Percentiles rank a stretch among this genome's conserved stretches.
phyloP scores from a whole-genome alignment of 2,329 filamentous ascomycete genomes.

The Juglanconis oblonga region DNA sequence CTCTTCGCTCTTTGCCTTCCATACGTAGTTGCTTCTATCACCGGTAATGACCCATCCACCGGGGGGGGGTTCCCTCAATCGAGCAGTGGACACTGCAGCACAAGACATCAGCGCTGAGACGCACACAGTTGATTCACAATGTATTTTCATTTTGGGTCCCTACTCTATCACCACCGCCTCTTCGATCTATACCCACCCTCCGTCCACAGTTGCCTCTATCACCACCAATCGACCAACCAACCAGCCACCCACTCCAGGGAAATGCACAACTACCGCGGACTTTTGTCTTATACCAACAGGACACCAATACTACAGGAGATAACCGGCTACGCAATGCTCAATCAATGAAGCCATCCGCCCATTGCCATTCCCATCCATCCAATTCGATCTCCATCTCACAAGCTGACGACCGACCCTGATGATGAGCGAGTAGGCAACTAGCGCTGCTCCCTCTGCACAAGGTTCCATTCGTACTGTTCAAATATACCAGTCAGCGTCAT shows the following conservation, averaged over 20 bases:
- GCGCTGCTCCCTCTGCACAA: conserved; percentile 56
- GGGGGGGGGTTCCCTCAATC: no score
- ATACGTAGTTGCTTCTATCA: no score
- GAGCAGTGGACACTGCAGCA: no score
- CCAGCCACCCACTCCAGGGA: not conserved
- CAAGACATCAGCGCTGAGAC: no score
- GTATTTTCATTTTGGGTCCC: not conserved
- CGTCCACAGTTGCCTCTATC: not conserved
- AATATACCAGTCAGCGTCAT: not conserved
- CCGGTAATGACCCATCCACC: no score
- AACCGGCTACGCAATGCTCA: not conserved
- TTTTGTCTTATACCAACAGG: not conserved
- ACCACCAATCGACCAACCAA: not conserved
- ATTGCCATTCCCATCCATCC: not conserved
- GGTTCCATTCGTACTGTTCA: conserved; percentile 59
- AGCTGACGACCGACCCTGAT: not conserved
- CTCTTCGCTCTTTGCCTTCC: no score
- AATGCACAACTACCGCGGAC: not conserved
- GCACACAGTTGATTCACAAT: not conserved
- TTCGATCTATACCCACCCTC: not conserved
- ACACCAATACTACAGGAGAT: not conserved
- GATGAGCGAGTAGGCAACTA: not conserved
- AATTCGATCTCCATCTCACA: not conserved
- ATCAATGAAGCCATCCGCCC: not conserved
- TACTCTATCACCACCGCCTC: not conserved